Percentiles rank a stretch among this genome's conserved stretches.
Conservation (phyloP, 805 yeast genomes). For the Maudiozyma serrabonitensis region DNA sequence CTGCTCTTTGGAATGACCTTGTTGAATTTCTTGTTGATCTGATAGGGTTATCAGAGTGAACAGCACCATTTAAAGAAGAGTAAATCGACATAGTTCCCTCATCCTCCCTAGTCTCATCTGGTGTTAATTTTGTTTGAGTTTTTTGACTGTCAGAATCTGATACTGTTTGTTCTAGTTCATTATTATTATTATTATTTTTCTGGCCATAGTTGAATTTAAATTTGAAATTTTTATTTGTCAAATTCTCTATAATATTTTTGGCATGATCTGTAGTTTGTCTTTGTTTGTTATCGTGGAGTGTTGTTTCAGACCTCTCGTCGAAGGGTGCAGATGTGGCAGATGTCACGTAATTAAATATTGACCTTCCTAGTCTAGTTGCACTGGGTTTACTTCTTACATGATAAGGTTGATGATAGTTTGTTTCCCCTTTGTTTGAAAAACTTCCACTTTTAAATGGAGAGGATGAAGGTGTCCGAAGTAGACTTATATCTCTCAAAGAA, state of each 20-base stretch:
- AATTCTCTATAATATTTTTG: conserved; percentile 16
- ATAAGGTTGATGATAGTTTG: conserved; percentile 10
- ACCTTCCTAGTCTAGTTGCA: conserved; percentile 17
- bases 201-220: conserved; percentile 25
- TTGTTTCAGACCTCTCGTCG: background rate
- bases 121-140: background rate
- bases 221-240: conserved; percentile 23
- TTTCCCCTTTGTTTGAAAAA: conserved; percentile 2
- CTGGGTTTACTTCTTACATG: conserved; percentile 8
- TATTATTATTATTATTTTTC: conserved; percentile 1
- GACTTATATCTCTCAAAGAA: conserved; percentile 22
- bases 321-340: background rate
- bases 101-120: conserved; percentile 37
- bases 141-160: background rate
- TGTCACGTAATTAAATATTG: conserved; percentile 21
- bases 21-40: conserved; percentile 32
- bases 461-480: conserved; percentile 6
- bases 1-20: conserved; percentile 52
- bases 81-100: conserved; percentile 62
- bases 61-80: conserved; percentile 38
- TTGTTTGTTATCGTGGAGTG: background rate
- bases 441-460: conserved; percentile 5
- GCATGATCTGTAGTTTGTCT: conserved; percentile 4
- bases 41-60: conserved; percentile 28
- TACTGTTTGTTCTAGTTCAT: background rate